Percentiles rank a stretch among this genome's conserved stretches.
Evolutionary conservation across 2,329 filamentous ascomycete genomes (phyloP).

Genomic region (Fonsecaea multimorphosa): DNA sequence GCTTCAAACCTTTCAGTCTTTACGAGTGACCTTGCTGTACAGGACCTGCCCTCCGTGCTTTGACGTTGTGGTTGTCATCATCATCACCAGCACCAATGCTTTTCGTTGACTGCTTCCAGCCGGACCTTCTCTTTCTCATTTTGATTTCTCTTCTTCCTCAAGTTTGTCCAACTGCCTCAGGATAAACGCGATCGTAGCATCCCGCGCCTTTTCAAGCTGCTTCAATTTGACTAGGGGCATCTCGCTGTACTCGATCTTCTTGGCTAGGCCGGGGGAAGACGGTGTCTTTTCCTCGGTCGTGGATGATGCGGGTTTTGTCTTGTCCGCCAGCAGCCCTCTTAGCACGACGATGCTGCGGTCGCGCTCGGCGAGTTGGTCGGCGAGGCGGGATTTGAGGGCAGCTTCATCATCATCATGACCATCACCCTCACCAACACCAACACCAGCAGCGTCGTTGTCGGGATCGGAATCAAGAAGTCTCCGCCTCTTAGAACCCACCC

Average conservation of each 20-base stretch:
- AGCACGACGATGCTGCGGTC: conserved; percentile 57
- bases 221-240: conserved; percentile 48
- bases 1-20: not conserved
- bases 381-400: conserved; percentile 45
- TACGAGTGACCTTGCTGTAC: too few species aligned
- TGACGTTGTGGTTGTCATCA: not conserved
- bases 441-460: too few species aligned
- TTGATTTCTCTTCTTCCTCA: conserved; percentile 46
- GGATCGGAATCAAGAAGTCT: conserved; percentile 35
- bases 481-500: conserved; percentile 44
- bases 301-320: conserved; percentile 39
- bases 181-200: conserved; percentile 60
- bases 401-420: conserved; percentile 42
- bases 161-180: conserved; percentile 60
- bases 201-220: conserved; percentile 59
- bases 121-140: not conserved
- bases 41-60: not conserved
- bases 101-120: not conserved
- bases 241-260: conserved; percentile 48
- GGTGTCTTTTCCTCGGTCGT: not conserved
- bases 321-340: conserved; percentile 53
- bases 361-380: conserved; percentile 52
- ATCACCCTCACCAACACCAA: conserved; percentile 38
- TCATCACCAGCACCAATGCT: not conserved
- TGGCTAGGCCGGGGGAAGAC: conserved; percentile 38